Base-by-base conservation (phyloP, 2,329 filamentous ascomycete species). In the Cercospora sp. region DNA sequence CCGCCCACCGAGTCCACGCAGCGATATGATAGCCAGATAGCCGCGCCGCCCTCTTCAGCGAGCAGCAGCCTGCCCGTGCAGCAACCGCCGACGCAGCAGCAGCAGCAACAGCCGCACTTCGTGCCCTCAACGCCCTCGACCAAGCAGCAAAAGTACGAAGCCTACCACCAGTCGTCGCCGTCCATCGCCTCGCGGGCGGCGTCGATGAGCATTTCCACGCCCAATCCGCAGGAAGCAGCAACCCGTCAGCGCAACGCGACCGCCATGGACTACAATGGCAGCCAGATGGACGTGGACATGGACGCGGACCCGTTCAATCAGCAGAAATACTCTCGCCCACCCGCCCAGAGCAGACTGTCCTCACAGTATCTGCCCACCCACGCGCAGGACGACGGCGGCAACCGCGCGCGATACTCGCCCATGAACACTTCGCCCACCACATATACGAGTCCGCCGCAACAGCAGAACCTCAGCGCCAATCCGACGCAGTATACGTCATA, bases 401-500 rank as follows among this genome's bases (percentile, higher is more conserved):
- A 92, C 61, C 92, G 93, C 68, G 92, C 96, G 79, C 89, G 94
- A 78, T 98, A 98, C 82, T 98, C 94, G 58, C 95, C 94, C 71
- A 97, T 97, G 94, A 94, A 97, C 79, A 84, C 96, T 69, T 93
- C 93, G 69, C 92, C 93, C 48, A 88, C 90, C 36, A 90, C 91
- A 65, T 86, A 82, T 59, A 73, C 76, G 82, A 91, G 84, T 78
- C 87, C 84, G 70, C 88, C 83, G 77, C 84, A 83, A 71, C 78
- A 72, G 48, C 78, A 75, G 4, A 62, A 51, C 28, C 60, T 64
- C 30, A 53, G 65, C 26, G 60, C 68, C 28, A 74, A 71, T 51
- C 51, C 53, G 9, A 28, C 53, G 12, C 74, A 75, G 42, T 78
- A 77, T 64, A 71, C 73, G 23, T 76, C 76, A 20, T 79, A 79